phyloP scores from a whole-genome alignment of 306 rosid species.

The Ammopiptanthus mongolicus region DNA sequence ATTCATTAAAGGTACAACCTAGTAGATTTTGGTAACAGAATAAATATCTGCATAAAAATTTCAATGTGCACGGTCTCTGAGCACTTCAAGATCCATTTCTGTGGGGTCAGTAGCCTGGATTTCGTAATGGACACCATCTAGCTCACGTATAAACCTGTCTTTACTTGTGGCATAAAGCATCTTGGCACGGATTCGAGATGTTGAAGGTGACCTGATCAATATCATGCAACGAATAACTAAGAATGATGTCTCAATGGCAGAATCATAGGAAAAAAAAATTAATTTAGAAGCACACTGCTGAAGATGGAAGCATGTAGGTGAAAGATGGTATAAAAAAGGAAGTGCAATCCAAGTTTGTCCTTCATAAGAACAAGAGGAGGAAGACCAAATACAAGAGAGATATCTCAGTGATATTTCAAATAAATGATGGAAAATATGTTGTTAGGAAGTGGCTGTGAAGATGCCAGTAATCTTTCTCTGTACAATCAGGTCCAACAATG shows the following conservation, averaged over 20 bases:
- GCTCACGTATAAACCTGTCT: conserved; percentile 73
- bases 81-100: conserved; percentile 93
- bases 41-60: conserved; percentile 11
- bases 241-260: conserved; percentile 18
- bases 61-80: conserved; percentile 85
- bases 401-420: not conserved
- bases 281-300: not conserved
- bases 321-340: not conserved
- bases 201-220: conserved; percentile 72
- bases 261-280: not conserved
- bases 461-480: not conserved
- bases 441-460: conserved; percentile 1
- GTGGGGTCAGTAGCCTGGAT: conserved; percentile 95
- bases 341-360: not conserved
- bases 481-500: not conserved
- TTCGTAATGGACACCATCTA: conserved; percentile 95
- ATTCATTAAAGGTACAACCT: conserved; percentile 16
- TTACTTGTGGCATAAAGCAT: conserved; percentile 92
- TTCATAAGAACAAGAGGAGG: not conserved
- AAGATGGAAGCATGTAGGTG: not conserved
- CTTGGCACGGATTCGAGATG: conserved; percentile 85
- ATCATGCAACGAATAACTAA: conserved; percentile 1
- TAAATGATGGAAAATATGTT: not conserved
- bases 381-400: no score
- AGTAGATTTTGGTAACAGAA: conserved; percentile 18